Conservation (phyloP, 2,329 filamentous ascomycete genomes). For the Gyromitra esculenta region DNA sequence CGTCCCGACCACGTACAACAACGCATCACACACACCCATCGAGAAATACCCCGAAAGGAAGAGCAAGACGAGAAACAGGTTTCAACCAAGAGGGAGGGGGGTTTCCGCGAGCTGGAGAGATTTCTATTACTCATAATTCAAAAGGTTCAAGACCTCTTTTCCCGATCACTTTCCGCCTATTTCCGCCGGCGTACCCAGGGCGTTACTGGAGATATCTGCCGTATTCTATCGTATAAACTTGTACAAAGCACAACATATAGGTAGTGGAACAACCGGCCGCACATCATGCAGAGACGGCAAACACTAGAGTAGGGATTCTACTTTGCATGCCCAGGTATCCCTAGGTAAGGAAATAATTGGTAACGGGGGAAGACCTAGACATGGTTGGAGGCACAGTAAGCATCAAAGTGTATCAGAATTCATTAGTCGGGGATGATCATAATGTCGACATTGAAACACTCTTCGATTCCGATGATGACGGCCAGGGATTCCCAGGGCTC, state of each 20-base stretch:
- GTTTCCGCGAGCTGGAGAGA: constrained; percentile 6
- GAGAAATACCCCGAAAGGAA: constrained; percentile 44
- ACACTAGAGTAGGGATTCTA: constrained; percentile 28
- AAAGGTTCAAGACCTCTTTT: constrained; percentile 20
- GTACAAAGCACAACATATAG: constrained; percentile 49
- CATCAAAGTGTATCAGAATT: constrained; percentile 46
- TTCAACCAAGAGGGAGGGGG: constrained; percentile 42
- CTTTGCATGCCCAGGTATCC: constrained; percentile 45
- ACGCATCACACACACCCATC: constrained; percentile 49
- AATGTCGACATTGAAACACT: constrained; percentile 43
- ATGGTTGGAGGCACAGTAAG: constrained; percentile 38
- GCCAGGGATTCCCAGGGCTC: constrained; percentile 37
- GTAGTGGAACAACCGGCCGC: constrained; percentile 45
- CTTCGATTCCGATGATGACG: constrained; percentile 46
- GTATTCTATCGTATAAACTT: constrained; percentile 30
- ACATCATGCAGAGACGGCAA: constrained; percentile 46
- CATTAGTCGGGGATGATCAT: constrained; percentile 40
- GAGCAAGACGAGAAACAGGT: constrained; percentile 47
- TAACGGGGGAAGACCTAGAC: constrained; percentile 38
- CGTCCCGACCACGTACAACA: constrained; percentile 48
- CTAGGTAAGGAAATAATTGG: constrained; percentile 43
- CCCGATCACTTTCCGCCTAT: constrained; percentile 36
- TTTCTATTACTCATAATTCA: constrained; percentile 46
- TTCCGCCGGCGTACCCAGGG: constrained; percentile 26
- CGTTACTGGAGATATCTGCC: constrained; percentile 47